phyloP scores from a whole-genome alignment of 2,329 filamentous ascomycete genomes.

The Westerdykella sp. region DNA sequence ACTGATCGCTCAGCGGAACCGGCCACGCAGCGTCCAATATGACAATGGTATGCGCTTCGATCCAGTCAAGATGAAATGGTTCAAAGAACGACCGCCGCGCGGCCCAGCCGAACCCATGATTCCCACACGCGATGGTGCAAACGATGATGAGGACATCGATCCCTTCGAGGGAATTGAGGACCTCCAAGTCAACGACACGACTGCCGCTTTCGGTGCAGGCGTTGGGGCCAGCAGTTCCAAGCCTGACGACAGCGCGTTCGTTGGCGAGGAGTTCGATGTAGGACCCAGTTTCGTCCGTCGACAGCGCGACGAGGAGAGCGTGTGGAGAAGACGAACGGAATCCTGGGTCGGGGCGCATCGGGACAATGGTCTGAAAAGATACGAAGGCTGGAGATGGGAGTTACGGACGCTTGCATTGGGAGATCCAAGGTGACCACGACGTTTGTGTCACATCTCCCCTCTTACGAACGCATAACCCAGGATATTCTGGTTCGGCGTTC shows the following conservation, averaged over 20 bases:
- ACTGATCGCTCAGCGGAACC: constrained; percentile 84
- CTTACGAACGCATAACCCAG: too few species aligned
- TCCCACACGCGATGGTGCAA: constrained; percentile 49
- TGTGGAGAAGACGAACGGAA: constrained; percentile 83
- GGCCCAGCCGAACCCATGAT: constrained; percentile 52
- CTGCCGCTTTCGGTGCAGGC: constrained; percentile 21
- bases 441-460: constrained; percentile 4
- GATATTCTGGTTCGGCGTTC: constrained; percentile 3
- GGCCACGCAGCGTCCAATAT: constrained; percentile 75
- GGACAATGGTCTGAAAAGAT: constrained; percentile 37
- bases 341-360: constrained; percentile 66
- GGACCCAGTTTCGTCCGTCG: constrained; percentile 87
- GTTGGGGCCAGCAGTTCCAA: constrained; percentile 13
- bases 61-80: constrained; percentile 94
- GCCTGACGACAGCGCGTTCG: constrained; percentile 38
- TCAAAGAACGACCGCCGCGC: constrained; percentile 52
- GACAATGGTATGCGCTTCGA: constrained; percentile 99
- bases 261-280: constrained; percentile 96
- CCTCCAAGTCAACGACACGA: constrained; percentile 60
- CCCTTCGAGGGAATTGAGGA: constrained; percentile 94
- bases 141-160: constrained; percentile 76
- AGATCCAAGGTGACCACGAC: constrained; percentile 1
- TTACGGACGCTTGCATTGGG: constrained; percentile 46
- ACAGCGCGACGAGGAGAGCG: constrained; percentile 84
- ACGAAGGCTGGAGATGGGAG: constrained; percentile 68